Evolutionary conservation across 371 early-diverging fungal species (phyloP), one percentile per base, ranked within the genome.

Genomic region (Mortierella sp.): DNA sequence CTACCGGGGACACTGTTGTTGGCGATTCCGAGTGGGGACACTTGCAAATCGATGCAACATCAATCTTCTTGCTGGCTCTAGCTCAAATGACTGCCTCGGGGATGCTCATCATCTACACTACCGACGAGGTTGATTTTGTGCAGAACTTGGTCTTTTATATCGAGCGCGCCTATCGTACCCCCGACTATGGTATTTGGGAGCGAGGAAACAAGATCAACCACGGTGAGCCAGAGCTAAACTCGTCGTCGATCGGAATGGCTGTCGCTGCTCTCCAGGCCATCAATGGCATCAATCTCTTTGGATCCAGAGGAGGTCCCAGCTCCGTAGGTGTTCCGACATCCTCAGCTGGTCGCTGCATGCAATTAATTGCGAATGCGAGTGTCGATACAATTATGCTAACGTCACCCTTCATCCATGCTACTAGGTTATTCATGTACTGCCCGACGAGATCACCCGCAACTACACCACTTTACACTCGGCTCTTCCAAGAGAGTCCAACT

Each of bases 111-210:
- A 90, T 97, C 50, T 96, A 91, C 77, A 96, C 96, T 2, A 90
- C 93, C 73, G 97, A 97, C 80, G 97, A 97, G 82, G 97, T 97
- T 9, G 93, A 96, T 72, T 97, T 97, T 88, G 86, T 97, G 43
- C 97, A 97, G 81, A 97, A 97, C 80, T 87, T 97, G 59, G 96
- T 96, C 10, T 97, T 95, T 76, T 97, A 97, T 83, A 95, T 97
- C 67, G 97, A 97, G 87, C 91, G 96, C 88, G 89, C 89, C 0
- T 88, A 88, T 64, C 82, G 89, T 71, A 97, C 96, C 0, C 97
- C 97, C 5, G 97, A 97, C 76, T 97, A 95, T 86, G 97, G 97
- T 67, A 94, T 96, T 72, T 96, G 97, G 97, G 97, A 97, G 82
- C 90, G 97, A 55, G 97, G 97, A 71, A 94, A 96, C 89, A 97